These are phyloP conservation scores for Penicillium desertorum DNA, from an alignment of 495 filamentous ascomycete genomes.

Conservation along the genomic window DNA sequence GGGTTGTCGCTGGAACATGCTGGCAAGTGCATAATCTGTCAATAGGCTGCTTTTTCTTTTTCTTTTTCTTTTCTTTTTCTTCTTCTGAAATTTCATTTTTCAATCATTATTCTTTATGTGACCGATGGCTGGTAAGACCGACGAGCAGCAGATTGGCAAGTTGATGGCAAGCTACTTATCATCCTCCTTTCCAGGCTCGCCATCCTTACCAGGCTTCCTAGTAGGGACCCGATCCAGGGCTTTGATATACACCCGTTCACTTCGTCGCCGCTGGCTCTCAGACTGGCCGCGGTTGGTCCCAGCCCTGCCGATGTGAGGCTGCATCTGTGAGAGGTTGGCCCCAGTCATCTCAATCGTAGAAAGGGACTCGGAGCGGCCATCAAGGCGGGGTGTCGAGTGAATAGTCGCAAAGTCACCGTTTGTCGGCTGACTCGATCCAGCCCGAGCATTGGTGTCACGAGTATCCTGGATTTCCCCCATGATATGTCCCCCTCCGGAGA, in stretches of 20 bases:
- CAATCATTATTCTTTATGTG: neutral
- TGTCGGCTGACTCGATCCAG: neutral
- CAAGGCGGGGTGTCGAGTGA: neutral
- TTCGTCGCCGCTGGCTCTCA: constrained; percentile 15
- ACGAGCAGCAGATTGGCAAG: neutral
- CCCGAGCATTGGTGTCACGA: neutral
- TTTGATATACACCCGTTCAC: constrained; percentile 3
- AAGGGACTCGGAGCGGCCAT: neutral
- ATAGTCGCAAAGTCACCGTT: too few species aligned
- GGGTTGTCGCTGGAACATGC: neutral
- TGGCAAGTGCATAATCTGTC: neutral
- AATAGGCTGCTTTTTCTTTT: neutral
- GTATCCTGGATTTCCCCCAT: neutral
- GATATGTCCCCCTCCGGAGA: neutral
- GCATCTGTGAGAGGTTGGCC: neutral
- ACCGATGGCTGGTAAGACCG: neutral
- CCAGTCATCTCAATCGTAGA: neutral
- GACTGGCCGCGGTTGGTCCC: constrained; percentile 15
- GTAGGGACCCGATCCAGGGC: constrained; percentile 2
- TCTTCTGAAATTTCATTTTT: too few species aligned
- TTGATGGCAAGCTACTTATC: neutral
- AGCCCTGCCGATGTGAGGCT: constrained; percentile 6
- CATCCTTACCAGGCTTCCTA: constrained; percentile 8
- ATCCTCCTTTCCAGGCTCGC: neutral
- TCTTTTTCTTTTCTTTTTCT: neutral